Conservation (phyloP, 352 stramenopile genomes). For the Globisporangium takayamanum region DNA sequence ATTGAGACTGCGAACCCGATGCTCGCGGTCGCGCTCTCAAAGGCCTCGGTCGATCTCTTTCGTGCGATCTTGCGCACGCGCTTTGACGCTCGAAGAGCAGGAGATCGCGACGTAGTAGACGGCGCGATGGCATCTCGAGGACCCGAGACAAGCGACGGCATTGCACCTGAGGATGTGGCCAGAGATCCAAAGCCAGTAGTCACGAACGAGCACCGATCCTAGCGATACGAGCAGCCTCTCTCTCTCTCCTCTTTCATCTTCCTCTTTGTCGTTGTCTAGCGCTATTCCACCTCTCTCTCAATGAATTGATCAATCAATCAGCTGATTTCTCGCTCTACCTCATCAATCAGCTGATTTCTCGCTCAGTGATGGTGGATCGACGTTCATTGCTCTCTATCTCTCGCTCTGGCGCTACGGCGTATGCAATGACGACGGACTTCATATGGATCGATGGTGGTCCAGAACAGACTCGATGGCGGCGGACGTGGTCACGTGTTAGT, state of each 20-base stretch:
- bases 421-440: neutral
- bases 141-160: neutral
- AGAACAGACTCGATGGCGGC: too few relatives aligned
- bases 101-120: neutral
- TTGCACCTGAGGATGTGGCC: neutral
- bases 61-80: slow-evolving; percentile 40
- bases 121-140: neutral
- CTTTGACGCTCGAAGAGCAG: slow-evolving; percentile 17
- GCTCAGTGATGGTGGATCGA: too few relatives aligned
- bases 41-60: slow-evolving; percentile 80
- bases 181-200: too few relatives aligned
- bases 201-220: too few relatives aligned
- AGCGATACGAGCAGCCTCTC: neutral
- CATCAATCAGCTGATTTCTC: too few relatives aligned
- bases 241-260: neutral
- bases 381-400: too few relatives aligned
- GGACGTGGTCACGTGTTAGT: slow-evolving; percentile 22
- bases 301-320: too few relatives aligned
- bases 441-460: too few relatives aligned
- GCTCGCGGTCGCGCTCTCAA: slow-evolving; percentile 78
- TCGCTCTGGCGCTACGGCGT: neutral
- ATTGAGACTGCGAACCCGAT: slow-evolving; percentile 83
- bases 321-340: too few relatives aligned
- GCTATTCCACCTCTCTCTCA: too few relatives aligned
- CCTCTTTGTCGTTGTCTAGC: neutral